Evolutionary conservation across 495 filamentous ascomycete species (phyloP).

Genomic region (Tuber melanosporum): DNA sequence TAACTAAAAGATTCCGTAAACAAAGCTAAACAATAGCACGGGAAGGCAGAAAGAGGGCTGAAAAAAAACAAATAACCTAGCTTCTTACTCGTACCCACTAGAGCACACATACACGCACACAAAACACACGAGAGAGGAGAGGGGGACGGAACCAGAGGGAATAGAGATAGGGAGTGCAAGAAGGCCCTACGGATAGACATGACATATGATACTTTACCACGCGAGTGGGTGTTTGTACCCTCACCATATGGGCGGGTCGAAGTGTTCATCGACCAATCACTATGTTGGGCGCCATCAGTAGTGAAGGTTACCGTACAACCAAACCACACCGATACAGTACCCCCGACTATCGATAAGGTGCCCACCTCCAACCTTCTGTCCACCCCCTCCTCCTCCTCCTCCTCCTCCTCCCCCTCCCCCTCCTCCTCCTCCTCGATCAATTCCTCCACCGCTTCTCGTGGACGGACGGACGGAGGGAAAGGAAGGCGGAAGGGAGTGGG

Average conservation of each 20-base stretch:
- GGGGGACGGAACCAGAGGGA: not conserved
- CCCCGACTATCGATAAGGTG: not conserved
- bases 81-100: not conserved
- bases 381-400: not conserved
- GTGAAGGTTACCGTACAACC: not conserved
- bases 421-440: not conserved
- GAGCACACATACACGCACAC: not conserved
- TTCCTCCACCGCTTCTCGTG: not conserved
- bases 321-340: not conserved
- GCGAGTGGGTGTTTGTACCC: not conserved
- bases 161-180: not conserved
- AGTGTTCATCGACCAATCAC: not conserved
- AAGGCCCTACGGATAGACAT: not conserved
- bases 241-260: not conserved
- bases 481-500: not conserved
- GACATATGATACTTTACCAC: not conserved
- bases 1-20: not conserved
- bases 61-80: not conserved
- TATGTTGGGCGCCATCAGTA: not conserved
- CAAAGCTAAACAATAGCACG: not conserved
- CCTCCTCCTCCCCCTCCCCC: no score
- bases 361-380: not conserved
- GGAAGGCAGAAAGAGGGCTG: slow-evolving; percentile 1
- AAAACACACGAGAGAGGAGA: not conserved
- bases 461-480: not conserved